phyloP scores from a whole-genome alignment of 106 monocot species.

The Dendrobium nobile region DNA sequence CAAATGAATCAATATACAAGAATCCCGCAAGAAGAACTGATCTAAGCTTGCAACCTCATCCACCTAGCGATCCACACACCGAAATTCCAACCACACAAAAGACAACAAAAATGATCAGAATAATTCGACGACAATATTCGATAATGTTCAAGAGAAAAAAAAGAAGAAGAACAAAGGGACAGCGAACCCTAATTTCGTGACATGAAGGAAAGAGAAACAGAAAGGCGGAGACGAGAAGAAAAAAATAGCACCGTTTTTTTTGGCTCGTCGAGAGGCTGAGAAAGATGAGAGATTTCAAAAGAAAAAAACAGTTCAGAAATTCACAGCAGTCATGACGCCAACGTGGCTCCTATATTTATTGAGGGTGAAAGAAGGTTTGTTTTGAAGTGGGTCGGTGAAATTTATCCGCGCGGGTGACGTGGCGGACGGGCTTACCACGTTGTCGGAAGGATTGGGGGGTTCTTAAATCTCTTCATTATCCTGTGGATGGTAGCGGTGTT shows the following conservation, averaged over 20 bases:
- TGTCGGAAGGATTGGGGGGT: too few relatives aligned
- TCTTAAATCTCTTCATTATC: too few relatives aligned
- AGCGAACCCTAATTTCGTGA: conserved; percentile 5
- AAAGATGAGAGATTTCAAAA: background rate
- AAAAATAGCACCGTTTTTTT: background rate
- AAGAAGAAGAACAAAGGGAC: background rate
- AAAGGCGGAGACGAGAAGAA: background rate
- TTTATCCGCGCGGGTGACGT: too few relatives aligned
- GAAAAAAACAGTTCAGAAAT: background rate
- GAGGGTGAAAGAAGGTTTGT: too few relatives aligned
- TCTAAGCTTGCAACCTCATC: background rate
- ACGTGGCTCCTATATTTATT: background rate
- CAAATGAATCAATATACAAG: background rate
- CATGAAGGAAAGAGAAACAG: background rate
- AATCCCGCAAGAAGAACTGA: background rate
- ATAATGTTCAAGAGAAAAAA: background rate
- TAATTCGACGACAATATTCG: background rate
- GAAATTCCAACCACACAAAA: background rate
- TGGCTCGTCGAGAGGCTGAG: conserved; percentile 2
- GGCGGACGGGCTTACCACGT: too few relatives aligned
- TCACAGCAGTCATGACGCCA: background rate
- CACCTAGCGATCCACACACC: background rate
- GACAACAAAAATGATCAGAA: background rate
- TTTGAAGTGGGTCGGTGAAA: too few relatives aligned
- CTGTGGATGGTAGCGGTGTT: too few relatives aligned